Evolutionary conservation across 2,329 filamentous ascomycete genomes (phyloP).

Genomic region (Helotiales sp.): DNA sequence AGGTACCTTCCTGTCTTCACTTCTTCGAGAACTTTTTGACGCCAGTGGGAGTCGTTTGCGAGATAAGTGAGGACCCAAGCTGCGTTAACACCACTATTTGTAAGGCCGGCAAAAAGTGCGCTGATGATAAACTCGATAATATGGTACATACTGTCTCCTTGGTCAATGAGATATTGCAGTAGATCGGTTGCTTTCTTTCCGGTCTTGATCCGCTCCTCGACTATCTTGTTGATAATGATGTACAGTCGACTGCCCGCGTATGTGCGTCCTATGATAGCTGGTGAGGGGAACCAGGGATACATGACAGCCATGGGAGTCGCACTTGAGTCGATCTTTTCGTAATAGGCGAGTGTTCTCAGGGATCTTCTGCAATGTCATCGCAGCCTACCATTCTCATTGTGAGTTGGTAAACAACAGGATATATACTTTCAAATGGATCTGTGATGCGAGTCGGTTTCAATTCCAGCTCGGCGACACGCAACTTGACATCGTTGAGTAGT

Average conservation of each 20-base stretch:
- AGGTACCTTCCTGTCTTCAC: constrained; percentile 38
- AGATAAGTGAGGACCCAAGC: constrained; percentile 54
- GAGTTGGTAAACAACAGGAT: constrained; percentile 53
- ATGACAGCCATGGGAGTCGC: constrained; percentile 48
- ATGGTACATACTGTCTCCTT: constrained; percentile 44
- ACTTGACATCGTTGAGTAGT: constrained; percentile 44
- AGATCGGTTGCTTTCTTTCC: constrained; percentile 48
- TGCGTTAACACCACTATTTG: constrained; percentile 58
- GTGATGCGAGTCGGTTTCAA: constrained; percentile 38
- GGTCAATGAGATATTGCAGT: constrained; percentile 53
- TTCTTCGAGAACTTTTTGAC: constrained; percentile 45
- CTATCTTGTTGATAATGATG: constrained; percentile 47
- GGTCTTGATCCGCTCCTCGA: constrained; percentile 44
- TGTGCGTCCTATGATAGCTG: constrained; percentile 42
- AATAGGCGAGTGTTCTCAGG: constrained; percentile 44
- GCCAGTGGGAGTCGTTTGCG: constrained; percentile 47
- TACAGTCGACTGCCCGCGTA: constrained; percentile 49
- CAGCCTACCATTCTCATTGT: constrained; percentile 56
- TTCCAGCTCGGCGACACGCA: constrained; percentile 40
- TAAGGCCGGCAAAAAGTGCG: constrained; percentile 54
- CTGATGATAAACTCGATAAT: constrained; percentile 53
- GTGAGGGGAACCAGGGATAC: constrained; percentile 49
- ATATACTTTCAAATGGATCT: constrained; percentile 55
- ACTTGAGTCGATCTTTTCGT: constrained; percentile 46
- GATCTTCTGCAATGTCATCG: constrained; percentile 52